Base-by-base conservation (phyloP, 2,329 filamentous ascomycete species). In the Allantophomopsis lycopodina region DNA sequence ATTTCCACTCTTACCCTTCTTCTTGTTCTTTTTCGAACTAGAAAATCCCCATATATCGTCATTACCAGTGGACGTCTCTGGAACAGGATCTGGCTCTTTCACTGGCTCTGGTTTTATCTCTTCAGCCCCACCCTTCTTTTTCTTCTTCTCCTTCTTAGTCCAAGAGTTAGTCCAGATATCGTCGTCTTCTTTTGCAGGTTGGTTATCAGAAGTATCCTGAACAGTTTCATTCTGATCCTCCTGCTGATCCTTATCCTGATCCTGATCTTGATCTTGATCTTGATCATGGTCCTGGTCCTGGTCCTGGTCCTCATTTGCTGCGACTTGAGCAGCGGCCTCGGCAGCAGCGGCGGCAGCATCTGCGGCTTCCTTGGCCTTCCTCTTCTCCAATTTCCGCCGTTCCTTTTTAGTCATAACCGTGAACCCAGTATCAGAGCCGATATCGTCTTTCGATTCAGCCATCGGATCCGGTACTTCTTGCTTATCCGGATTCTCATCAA, bases 21-120 rank as follows among this genome's bases (percentile, higher is more conserved):
- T 58, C 36, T 55, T 56, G 31, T 50, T 54, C 11, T 47, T 43
- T 40, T 56, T 72, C 51, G 74, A 76, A 48, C 69, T 69, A 43
- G 56, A 68, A 5, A 59, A 41, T 43, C 55, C 58, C 45, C 50
- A 60, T 17, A 57, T 76, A 5, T 60, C 59, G 46, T 70, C 71
- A 32, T 69, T 67, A 2, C 54, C 35, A n/a, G 34, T 35, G 7
- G 40, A 36, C 23, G 42, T 42, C 47, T 21, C 48, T 4, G 43
- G 42, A 15, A 53, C 52, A 0, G 54, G 48, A 17, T 54, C 48
- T 8, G 50, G 52, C 28, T 41, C 43, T 32, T 46, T 34, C 37
- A 40, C 20, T 40, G 48, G 43, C 14, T 50, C 37, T 11, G 44
- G 18, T 7, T 7, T 20, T 7, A 20, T 7, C 18, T 20, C 18